These are phyloP conservation scores for Phytophthora boehmeriae DNA, from an alignment of 352 stramenopile genomes.

Conservation along the genomic window DNA sequence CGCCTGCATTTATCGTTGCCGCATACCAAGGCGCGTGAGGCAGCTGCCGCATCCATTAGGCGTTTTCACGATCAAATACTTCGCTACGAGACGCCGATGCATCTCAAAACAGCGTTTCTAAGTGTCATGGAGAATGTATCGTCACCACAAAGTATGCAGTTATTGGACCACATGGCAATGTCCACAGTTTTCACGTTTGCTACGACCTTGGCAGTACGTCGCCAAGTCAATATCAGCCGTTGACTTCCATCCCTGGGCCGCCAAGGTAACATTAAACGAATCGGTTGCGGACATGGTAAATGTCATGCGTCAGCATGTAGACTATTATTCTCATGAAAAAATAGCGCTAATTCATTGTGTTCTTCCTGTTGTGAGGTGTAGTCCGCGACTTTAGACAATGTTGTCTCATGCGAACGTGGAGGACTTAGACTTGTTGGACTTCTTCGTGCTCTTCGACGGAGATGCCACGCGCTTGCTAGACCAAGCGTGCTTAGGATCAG, in stretches of 20 bases:
- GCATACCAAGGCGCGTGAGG: background rate
- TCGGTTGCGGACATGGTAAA: too few relatives aligned
- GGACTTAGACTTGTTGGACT: conserved; percentile 8
- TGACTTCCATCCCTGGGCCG: background rate
- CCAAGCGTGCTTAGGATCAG: conserved; percentile 62
- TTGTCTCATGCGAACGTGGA: too few relatives aligned
- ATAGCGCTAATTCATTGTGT: background rate
- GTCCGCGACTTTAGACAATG: too few relatives aligned
- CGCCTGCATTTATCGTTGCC: conserved; percentile 15
- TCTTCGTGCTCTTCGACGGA: conserved; percentile 4
- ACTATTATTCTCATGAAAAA: too few relatives aligned
- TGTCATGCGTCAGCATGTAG: too few relatives aligned
- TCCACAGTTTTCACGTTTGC: conserved; percentile 38
- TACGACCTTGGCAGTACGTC: conserved; percentile 15
- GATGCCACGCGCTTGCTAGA: conserved; percentile 41
- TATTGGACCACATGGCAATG: conserved; percentile 31
- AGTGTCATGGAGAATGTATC: conserved; percentile 25
- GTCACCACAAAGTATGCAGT: conserved; percentile 9
- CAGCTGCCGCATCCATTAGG: conserved; percentile 6
- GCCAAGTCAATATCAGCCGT: conserved; percentile 18
- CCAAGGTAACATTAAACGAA: too few relatives aligned
- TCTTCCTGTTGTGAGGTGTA: background rate
- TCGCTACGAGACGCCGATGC: conserved; percentile 12
- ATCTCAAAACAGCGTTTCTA: conserved; percentile 31
- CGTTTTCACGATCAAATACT: conserved; percentile 27